A percentile compares a stretch with the other conserved stretches of the same genome.
phyloP scores from a whole-genome alignment of 108 stramenopile species.

The Skeletonema menzelii region DNA sequence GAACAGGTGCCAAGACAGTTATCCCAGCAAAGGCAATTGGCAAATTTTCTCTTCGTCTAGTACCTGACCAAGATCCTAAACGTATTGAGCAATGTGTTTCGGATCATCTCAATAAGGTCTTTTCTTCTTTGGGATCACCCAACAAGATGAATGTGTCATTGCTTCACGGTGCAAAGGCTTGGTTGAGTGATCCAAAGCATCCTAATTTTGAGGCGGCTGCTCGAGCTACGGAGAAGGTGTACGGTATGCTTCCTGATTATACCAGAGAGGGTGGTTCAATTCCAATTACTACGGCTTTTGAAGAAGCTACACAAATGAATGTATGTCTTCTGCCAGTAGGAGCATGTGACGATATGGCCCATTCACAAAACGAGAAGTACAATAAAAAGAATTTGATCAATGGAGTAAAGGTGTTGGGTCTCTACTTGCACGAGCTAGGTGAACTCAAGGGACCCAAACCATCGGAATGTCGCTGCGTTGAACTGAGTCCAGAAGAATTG shows the following conservation, averaged over 20 bases:
- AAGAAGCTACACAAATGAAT: conserved; percentile 85
- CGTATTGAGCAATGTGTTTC: conserved; percentile 58
- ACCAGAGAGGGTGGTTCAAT: conserved; percentile 86
- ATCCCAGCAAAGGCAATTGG: conserved; percentile 77
- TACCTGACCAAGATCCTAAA: conserved; percentile 76
- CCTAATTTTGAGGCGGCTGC: conserved; percentile 84
- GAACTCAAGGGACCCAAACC: conserved; percentile 80
- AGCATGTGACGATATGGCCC: conserved; percentile 88
- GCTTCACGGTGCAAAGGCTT: conserved; percentile 74
- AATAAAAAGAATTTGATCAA: conserved; percentile 72
- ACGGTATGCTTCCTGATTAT: conserved; percentile 65
- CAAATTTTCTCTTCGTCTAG: conserved; percentile 83
- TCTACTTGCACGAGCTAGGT: conserved; percentile 76
- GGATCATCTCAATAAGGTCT: conserved; percentile 60
- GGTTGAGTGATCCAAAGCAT: conserved; percentile 77
- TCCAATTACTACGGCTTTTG: conserved; percentile 77
- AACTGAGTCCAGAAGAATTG: conserved; percentile 71
- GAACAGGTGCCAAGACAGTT: conserved; percentile 83
- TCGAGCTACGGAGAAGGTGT: conserved; percentile 67
- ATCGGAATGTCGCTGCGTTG: conserved; percentile 65
- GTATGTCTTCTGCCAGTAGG: conserved; percentile 81
- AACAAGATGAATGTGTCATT: conserved; percentile 62
- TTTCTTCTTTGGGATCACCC: conserved; percentile 60
- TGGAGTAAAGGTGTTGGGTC: conserved; percentile 74
- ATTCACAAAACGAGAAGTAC: conserved; percentile 89